Conservation (phyloP, 2,329 filamentous ascomycete genomes). For the Ceratocystis destructans region DNA sequence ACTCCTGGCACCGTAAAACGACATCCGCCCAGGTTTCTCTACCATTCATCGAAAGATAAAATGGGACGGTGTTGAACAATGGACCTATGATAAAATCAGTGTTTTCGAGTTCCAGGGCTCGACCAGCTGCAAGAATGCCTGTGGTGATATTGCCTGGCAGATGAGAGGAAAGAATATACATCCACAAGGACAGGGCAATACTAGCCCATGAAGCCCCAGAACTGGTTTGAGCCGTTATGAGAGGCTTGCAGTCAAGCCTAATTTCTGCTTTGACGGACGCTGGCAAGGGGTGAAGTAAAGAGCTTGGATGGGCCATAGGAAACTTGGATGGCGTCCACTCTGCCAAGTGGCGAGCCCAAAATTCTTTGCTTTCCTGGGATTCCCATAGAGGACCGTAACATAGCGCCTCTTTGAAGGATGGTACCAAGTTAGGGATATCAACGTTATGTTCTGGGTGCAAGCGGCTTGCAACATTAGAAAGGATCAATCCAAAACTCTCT, state of each 20-base stretch:
- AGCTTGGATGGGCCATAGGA: slow-evolving; percentile 9
- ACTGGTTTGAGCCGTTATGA: slow-evolving; percentile 42
- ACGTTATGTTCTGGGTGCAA: not conserved
- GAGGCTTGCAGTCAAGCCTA: slow-evolving; percentile 27
- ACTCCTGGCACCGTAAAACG: slow-evolving; percentile 52
- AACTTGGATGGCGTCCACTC: slow-evolving; percentile 23
- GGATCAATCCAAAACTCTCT: slow-evolving; percentile 55
- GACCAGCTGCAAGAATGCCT: slow-evolving; percentile 67
- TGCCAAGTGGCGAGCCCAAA: slow-evolving; percentile 52
- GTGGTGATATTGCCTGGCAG: slow-evolving; percentile 37
- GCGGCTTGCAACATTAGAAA: slow-evolving; percentile 27
- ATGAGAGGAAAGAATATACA: slow-evolving; percentile 43
- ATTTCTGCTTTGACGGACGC: slow-evolving; percentile 14
- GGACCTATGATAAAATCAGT: slow-evolving; percentile 62
- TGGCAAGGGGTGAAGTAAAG: not conserved
- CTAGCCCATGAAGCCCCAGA: slow-evolving; percentile 68
- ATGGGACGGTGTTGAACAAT: slow-evolving; percentile 81
- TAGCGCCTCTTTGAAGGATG: slow-evolving; percentile 50
- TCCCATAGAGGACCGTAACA: slow-evolving; percentile 52
- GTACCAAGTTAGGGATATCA: not conserved
- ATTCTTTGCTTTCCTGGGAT: slow-evolving; percentile 33
- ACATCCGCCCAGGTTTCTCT: slow-evolving; percentile 42
- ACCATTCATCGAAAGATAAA: slow-evolving; percentile 33
- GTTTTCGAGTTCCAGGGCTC: slow-evolving; percentile 52
- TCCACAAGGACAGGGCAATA: slow-evolving; percentile 62